Percentiles rank a stretch among this genome's conserved stretches.
These are phyloP conservation scores for Xylaria flabelliformis DNA, from an alignment of 495 filamentous ascomycete genomes.

Conservation along the genomic window DNA sequence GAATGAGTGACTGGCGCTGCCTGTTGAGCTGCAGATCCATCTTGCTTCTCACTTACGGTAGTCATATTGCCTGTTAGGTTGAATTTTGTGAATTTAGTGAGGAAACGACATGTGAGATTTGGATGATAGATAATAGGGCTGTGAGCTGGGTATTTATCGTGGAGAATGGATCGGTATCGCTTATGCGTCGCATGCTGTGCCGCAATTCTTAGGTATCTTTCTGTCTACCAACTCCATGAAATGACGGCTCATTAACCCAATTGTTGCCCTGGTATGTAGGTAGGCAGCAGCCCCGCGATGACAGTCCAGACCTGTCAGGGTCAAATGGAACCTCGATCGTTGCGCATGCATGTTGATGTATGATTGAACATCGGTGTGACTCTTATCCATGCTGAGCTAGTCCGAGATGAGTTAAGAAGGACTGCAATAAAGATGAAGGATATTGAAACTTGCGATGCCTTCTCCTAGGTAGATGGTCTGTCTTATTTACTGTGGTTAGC, in stretches of 20 bases:
- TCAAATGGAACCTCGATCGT: background rate
- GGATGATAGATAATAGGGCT: background rate
- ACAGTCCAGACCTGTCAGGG: background rate
- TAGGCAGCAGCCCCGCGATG: background rate
- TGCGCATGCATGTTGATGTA: background rate
- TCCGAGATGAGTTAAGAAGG: background rate
- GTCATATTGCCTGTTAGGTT: background rate
- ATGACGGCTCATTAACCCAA: background rate
- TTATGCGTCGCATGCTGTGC: slow-evolving; percentile 6
- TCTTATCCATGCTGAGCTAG: background rate
- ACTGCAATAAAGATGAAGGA: background rate
- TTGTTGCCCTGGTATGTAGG: background rate
- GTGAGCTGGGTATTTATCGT: background rate
- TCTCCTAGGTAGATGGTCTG: too few species aligned
- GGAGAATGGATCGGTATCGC: background rate
- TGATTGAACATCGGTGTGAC: background rate
- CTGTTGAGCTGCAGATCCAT: background rate
- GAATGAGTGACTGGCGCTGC: background rate
- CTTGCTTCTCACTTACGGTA: background rate
- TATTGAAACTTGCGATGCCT: background rate
- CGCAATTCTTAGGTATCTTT: background rate
- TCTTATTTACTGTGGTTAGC: too few species aligned
- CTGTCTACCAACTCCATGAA: background rate
- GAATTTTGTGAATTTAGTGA: background rate
- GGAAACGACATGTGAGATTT: background rate